Conservation (phyloP, 129 eudicot genomes). For the Apium graveolens region DNA sequence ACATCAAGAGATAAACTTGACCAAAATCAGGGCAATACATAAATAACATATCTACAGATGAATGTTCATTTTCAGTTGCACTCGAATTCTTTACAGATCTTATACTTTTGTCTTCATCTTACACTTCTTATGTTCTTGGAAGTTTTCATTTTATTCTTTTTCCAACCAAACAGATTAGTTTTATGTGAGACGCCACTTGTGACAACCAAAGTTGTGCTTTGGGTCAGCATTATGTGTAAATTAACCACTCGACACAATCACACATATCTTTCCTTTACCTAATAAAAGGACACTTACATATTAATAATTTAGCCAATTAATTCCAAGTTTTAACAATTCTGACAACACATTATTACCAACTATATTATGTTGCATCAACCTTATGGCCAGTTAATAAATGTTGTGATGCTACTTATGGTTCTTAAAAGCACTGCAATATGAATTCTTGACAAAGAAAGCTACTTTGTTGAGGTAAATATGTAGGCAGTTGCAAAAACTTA, state of each 20-base stretch:
- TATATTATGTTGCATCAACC: neutral
- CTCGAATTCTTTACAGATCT: no score
- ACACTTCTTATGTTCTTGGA: no score
- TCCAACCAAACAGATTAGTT: neutral
- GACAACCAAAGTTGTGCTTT: neutral
- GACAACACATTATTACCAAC: neutral
- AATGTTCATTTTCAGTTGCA: no score
- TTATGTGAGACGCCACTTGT: neutral
- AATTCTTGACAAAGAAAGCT: neutral
- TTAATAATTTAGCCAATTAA: neutral
- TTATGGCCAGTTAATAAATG: neutral
- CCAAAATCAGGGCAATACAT: neutral
- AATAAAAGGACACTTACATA: neutral
- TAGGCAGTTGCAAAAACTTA: neutral
- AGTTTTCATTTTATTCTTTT: no score
- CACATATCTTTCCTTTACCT: neutral
- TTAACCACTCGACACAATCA: neutral
- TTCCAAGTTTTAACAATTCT: neutral
- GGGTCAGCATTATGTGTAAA: neutral
- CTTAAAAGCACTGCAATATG: neutral
- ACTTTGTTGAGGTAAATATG: neutral
- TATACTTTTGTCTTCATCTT: no score
- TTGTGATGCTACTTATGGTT: neutral
- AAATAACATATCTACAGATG: no score
- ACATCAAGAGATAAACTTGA: neutral